These are phyloP conservation scores for Haematococcus sp. DNA, from an alignment of 139 green algal genomes.

Conservation along the genomic window DNA sequence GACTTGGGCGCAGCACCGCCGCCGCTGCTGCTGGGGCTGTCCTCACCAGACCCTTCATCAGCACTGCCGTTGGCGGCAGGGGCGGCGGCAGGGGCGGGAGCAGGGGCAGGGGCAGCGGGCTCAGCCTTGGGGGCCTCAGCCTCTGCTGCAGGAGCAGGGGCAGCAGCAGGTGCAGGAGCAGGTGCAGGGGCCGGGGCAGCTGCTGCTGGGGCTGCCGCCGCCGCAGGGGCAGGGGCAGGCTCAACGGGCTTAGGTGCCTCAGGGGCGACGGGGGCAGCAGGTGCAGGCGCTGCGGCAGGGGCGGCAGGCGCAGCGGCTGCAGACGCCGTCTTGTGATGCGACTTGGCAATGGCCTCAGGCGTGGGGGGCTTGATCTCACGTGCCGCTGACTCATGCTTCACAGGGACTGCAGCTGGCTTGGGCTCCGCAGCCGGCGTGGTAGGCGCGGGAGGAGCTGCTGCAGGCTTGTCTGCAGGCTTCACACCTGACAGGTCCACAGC, in stretches of 20 bases:
- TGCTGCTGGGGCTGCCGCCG: slow-evolving; percentile 1
- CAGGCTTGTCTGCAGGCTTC: neutral
- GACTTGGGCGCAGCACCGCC: neutral
- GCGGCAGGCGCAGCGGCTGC: neutral
- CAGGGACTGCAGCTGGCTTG: neutral
- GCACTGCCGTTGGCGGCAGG: neutral
- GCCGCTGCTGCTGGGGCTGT: neutral
- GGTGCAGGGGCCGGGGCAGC: neutral
- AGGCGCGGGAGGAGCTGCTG: neutral
- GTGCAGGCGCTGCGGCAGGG: neutral
- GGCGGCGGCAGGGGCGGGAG: neutral
- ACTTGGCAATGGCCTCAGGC: neutral
- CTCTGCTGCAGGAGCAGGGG: neutral
- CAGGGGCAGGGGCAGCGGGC: neutral
- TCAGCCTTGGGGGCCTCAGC: neutral
- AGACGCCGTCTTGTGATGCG: neutral
- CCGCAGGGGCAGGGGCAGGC: neutral
- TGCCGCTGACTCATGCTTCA: no score
- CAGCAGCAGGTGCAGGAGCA: neutral
- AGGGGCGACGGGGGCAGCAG: neutral
- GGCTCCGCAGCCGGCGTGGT: neutral
- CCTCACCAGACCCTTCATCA: slow-evolving; percentile 7
- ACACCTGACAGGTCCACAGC: neutral
- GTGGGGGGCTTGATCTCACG: no score
- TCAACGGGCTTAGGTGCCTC: neutral